phyloP scores from a whole-genome alignment of 2,329 filamentous ascomycete species.

The Fusarium sp. region DNA sequence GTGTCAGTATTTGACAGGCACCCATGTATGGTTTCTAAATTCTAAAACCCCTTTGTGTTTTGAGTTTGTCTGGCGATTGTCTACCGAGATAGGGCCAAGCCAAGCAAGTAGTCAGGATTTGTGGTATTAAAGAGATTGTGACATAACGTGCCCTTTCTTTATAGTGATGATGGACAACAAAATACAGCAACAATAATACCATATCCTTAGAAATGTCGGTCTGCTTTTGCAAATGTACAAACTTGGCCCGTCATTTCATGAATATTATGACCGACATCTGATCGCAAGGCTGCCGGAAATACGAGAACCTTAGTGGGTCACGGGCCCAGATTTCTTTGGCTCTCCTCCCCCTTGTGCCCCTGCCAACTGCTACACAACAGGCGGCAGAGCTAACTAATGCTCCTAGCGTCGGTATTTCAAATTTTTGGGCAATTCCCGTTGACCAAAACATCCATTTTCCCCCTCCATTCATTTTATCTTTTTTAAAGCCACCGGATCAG shows the following conservation, averaged over 20 bases:
- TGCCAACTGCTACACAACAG: neutral
- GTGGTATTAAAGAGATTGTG: no score
- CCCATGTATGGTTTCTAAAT: neutral
- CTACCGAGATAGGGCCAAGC: no score
- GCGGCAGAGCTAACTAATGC: neutral
- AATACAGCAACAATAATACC: no score
- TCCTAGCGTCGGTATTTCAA: constrained; percentile 8
- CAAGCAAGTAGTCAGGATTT: neutral
- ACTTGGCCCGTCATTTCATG: neutral
- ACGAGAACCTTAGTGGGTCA: neutral
- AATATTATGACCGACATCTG: constrained; percentile 1
- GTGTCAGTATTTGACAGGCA: neutral
- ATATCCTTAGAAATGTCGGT: no score
- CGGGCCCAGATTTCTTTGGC: neutral
- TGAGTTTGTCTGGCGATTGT: no score
- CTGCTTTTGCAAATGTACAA: no score
- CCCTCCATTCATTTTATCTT: no score
- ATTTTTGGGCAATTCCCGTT: neutral
- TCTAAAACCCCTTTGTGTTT: no score
- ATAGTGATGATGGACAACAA: no score
- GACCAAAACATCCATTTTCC: neutral
- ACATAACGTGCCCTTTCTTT: no score
- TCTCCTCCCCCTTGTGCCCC: neutral
- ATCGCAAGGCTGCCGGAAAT: neutral
- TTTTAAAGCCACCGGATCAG: no score